phyloP scores from a whole-genome alignment of 768 basidiomycete species.

The Suillus sp. region DNA sequence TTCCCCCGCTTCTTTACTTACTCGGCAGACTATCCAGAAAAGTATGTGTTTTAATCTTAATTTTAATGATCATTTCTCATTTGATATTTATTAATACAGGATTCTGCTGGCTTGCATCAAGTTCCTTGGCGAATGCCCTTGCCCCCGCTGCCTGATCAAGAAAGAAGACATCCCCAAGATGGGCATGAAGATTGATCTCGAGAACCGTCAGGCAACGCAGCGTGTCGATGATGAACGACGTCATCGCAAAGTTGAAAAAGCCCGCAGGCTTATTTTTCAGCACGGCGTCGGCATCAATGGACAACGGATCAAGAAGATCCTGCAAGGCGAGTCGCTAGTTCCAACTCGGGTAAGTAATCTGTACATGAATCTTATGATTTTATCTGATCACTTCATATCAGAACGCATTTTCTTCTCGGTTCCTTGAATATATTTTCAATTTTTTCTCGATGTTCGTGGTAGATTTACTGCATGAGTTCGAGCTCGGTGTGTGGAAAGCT shows the following conservation, averaged over 20 bases:
- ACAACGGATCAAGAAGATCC: slow-evolving; percentile 3
- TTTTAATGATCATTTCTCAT: background rate
- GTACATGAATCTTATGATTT: no score
- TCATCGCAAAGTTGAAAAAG: background rate
- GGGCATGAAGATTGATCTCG: slow-evolving; percentile 17
- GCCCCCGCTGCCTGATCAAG: slow-evolving; percentile 27
- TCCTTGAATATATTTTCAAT: slow-evolving; percentile 20
- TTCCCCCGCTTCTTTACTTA: slow-evolving; percentile 26
- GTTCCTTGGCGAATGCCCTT: slow-evolving; percentile 28
- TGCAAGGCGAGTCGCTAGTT: slow-evolving; percentile 18
- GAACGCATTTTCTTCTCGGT: slow-evolving; percentile 38
- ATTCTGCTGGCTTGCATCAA: slow-evolving; percentile 25
- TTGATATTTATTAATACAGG: slow-evolving; percentile 4
- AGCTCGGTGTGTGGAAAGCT: slow-evolving; percentile 29
- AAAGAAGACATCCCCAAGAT: slow-evolving; percentile 18
- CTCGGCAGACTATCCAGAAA: slow-evolving; percentile 29
- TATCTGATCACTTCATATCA: slow-evolving; percentile 14
- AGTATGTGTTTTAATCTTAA: slow-evolving; percentile 13
- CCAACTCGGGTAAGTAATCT: slow-evolving; percentile 15
- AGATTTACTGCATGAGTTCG: slow-evolving; percentile 28
- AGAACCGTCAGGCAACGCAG: background rate
- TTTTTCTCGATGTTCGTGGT: slow-evolving; percentile 19
- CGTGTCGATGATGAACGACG: slow-evolving; percentile 8
- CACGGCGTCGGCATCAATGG: background rate
- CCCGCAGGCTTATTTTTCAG: background rate